Conservation (phyloP, 169 alveolate genomes). For the Amoebophrya sp. region DNA sequence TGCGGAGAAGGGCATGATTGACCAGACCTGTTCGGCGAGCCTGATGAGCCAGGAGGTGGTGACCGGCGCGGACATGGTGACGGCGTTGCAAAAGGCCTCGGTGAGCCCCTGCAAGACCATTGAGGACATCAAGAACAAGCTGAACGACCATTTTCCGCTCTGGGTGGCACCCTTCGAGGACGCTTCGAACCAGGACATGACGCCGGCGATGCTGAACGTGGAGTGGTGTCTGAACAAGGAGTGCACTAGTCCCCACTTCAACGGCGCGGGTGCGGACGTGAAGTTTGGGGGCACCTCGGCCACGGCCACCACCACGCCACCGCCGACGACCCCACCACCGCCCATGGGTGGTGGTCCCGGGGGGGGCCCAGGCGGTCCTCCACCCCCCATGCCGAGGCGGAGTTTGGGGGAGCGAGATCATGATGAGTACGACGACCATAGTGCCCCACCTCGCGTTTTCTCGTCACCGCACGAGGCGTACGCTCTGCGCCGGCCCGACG, state of each 20-base stretch:
- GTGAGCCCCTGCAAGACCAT: neutral
- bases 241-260: neutral
- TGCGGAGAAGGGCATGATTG: neutral
- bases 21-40: neutral
- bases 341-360: neutral
- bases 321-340: neutral
- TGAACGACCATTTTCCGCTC: neutral
- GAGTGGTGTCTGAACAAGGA: neutral
- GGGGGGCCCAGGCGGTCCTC: neutral
- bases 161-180: neutral
- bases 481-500: neutral
- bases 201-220: neutral
- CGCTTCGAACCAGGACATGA: neutral
- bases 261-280: neutral
- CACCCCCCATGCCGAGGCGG: neutral
- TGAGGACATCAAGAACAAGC: neutral
- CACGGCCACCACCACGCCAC: neutral
- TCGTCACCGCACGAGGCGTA: neutral
- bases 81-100: neutral
- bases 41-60: neutral
- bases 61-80: neutral
- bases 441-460: neutral
- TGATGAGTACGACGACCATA: neutral
- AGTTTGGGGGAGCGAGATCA: no score
- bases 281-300: neutral